Evolutionary conservation across 139 green algal species (phyloP).

Genomic region (Dunaliella primolecta): DNA sequence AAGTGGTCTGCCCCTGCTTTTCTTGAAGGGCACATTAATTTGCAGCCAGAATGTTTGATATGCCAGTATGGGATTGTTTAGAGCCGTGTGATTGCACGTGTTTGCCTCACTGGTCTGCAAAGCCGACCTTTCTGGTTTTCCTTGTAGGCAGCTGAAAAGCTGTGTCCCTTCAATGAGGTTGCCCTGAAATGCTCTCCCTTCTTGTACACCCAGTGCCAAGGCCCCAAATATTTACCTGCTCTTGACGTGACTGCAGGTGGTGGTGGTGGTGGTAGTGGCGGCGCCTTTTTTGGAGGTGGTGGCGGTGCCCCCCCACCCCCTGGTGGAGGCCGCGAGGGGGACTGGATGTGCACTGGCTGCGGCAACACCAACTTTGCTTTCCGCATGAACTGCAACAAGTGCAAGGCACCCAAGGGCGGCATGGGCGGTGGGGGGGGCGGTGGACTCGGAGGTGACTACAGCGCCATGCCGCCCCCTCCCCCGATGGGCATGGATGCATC

Average conservation of each 20-base stretch:
- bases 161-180: too few relatives aligned
- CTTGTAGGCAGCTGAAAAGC: too few relatives aligned
- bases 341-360: constrained; percentile 73
- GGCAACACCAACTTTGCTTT: constrained; percentile 72
- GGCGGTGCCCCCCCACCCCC: constrained; percentile 13
- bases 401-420: constrained; percentile 38
- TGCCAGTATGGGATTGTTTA: too few relatives aligned
- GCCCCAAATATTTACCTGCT: too few relatives aligned
- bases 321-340: constrained; percentile 31
- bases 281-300: constrained; percentile 13
- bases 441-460: background rate
- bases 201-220: too few relatives aligned
- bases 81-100: too few relatives aligned
- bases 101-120: too few relatives aligned
- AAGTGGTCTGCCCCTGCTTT: too few relatives aligned
- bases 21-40: too few relatives aligned
- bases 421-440: constrained; percentile 22
- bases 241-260: background rate
- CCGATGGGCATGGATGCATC: background rate
- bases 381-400: constrained; percentile 68
- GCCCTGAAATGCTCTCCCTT: too few relatives aligned
- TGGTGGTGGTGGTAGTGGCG: background rate
- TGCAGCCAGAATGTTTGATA: too few relatives aligned
- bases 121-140: too few relatives aligned
- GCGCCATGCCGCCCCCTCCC: background rate